phyloP scores from a whole-genome alignment of 75 land plant species.

The Selaginella moellendorffii region DNA sequence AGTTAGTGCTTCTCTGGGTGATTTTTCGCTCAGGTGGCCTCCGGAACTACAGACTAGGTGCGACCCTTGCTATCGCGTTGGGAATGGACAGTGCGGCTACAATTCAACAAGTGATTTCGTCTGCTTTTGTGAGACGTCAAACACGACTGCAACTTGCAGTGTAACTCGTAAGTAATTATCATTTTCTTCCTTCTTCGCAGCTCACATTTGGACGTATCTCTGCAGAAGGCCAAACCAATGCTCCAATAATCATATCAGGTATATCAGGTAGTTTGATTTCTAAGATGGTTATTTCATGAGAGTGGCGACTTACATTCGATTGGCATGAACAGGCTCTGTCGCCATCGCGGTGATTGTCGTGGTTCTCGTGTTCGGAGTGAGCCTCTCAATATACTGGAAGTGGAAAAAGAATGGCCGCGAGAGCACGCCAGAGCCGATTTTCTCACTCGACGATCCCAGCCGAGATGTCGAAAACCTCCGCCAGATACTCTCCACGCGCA shows the following conservation, averaged over 20 bases:
- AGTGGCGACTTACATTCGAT: too few species aligned
- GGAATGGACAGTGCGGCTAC: background rate
- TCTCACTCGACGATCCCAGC: background rate
- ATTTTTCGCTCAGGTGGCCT: too few species aligned
- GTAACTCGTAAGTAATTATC: too few species aligned
- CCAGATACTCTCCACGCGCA: background rate
- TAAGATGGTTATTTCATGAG: too few species aligned
- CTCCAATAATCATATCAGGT: too few species aligned
- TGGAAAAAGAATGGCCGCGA: constrained; percentile 4
- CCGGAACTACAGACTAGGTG: too few species aligned
- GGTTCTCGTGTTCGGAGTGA: constrained; percentile 2
- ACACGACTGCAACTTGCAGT: background rate
- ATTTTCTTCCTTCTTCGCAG: too few species aligned
- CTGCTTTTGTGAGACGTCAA: background rate
- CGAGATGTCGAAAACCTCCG: background rate
- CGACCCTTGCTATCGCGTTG: too few species aligned
- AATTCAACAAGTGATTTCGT: background rate
- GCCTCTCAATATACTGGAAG: constrained; percentile 3
- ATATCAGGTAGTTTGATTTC: too few species aligned
- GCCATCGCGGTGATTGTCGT: background rate
- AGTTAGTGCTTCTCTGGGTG: too few species aligned
- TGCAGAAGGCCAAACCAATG: too few species aligned
- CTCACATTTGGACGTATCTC: too few species aligned
- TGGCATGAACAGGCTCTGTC: background rate
- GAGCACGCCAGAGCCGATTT: background rate